Evolutionary conservation across 805 yeast species (phyloP), one percentile per base, ranked within the genome.

Genomic region (Suhomyces emberorum): DNA sequence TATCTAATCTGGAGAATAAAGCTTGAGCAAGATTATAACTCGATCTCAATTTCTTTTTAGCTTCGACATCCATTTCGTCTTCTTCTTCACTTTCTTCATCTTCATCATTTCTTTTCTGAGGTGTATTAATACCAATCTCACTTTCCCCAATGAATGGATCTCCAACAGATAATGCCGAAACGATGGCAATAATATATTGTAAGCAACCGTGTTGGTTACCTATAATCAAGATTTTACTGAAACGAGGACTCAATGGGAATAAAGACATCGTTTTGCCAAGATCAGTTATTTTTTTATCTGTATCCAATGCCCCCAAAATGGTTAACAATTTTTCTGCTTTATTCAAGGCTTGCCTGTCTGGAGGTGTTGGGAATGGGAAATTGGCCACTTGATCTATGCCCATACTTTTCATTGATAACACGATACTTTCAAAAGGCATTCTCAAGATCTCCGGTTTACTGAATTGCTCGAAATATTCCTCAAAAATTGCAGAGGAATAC

Each of bases 401-500:
- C 96, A 93, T 93, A 45, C 91, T 78, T 61, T 93, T 93, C 98
- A 93, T 93, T 32, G 84, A 84, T 48, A 93, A 63, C 0, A 93
- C 95, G n/a, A 93, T 83, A 57, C 96, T 88, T 56, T 93, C 98
- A 23, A 88, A 88, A 0, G 98, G 98, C 95, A 88, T 89, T 46
- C 98, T 70, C 39, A 86, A 64, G 30, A 93, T 89, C 57, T 93
- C 99, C 0, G 99, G 98, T 37, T 70, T 71, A 8, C 93, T 74
- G 52, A 93, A 93, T 52, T 83, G 88, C 3, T 70, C 70, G 55
- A 93, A 93, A 46, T 83, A 93, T 43, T 80, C 76, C 55, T 93
- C 97, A 57, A 70, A 93, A 6, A 95, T 84, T 2, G 98, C 98
- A 11, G 98, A 89, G 0, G 98, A 91, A 52, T 72, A 93, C 10